Evolutionary conservation across 2,329 filamentous ascomycete species (phyloP).

Genomic region (Cercospora sp.): DNA sequence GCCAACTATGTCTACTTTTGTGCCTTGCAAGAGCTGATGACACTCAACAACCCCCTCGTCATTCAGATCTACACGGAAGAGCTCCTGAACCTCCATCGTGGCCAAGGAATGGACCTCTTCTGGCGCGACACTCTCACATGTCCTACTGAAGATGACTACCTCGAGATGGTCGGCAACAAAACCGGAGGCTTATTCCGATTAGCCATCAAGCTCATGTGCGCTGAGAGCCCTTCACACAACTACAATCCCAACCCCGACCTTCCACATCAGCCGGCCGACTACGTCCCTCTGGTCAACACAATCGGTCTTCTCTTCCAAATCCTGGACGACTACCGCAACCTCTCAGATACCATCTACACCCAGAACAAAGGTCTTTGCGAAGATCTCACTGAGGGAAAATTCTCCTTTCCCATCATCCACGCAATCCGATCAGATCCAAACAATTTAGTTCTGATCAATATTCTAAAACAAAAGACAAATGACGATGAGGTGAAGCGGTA

Average conservation of each 20-base stretch:
- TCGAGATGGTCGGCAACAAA: constrained; percentile 93
- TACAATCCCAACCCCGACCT: constrained; percentile 14
- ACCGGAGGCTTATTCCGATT: constrained; percentile 84
- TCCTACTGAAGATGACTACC: constrained; percentile 82
- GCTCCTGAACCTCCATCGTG: constrained; percentile 78
- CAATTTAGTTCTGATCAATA: constrained; percentile 83
- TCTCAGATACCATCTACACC: constrained; percentile 64
- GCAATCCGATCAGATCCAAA: constrained; percentile 74
- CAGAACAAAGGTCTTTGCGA: constrained; percentile 92
- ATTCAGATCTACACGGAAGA: constrained; percentile 78
- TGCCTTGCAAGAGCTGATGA: constrained; percentile 72
- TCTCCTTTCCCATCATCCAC: constrained; percentile 94
- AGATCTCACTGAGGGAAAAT: constrained; percentile 95
- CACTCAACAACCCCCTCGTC: constrained; percentile 66
- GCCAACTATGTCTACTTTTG: constrained; percentile 88
- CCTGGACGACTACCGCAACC: constrained; percentile 90
- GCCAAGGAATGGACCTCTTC: constrained; percentile 88
- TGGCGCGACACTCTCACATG: constrained; percentile 85
- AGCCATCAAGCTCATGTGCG: constrained; percentile 85
- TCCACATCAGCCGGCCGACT: constrained; percentile 53
- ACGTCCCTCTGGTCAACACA: constrained; percentile 79
- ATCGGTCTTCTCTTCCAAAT: constrained; percentile 88
- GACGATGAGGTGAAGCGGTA: constrained; percentile 89
- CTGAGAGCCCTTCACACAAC: constrained; percentile 55
- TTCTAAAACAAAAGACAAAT: constrained; percentile 83